phyloP scores from a whole-genome alignment of 2,329 filamentous ascomycete genomes.

The Ophiostoma triangulosporum region DNA sequence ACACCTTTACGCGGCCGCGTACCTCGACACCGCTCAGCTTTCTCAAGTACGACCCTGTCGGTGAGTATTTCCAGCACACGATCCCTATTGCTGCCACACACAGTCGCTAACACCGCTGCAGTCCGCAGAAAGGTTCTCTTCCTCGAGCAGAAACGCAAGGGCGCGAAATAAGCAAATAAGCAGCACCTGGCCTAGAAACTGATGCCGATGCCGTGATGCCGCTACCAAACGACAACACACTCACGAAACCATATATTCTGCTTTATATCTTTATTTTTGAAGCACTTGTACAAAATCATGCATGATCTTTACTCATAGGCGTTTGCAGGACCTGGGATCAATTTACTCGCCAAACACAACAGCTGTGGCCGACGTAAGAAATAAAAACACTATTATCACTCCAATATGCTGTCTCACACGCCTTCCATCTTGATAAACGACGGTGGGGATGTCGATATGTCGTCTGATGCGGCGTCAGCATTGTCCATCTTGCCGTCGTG shows the following conservation, averaged over 20 bases:
- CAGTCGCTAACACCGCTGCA: conserved; percentile 22
- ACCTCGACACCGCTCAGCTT: conserved; percentile 77
- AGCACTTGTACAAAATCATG: conserved; percentile 7
- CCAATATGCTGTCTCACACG: not conserved
- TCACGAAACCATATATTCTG: not conserved
- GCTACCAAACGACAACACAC: not conserved
- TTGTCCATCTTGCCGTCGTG: not conserved
- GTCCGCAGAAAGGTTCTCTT: conserved; percentile 94
- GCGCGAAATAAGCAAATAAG: conserved; percentile 5
- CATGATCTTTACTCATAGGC: conserved; percentile 6
- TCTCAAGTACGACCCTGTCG: conserved; percentile 97
- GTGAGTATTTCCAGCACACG: conserved; percentile 33
- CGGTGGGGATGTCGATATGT: not conserved
- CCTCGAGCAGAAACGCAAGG: conserved; percentile 73
- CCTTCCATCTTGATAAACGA: conserved; percentile 4
- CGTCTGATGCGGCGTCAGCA: not conserved
- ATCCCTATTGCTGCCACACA: not conserved
- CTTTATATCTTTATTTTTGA: not conserved
- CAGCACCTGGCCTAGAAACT: not conserved
- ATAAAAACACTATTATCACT: not conserved
- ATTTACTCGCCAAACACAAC: conserved; percentile 1
- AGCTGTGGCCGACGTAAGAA: not conserved
- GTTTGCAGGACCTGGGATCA: conserved; percentile 8
- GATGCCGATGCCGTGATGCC: not conserved
- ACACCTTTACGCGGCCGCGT: conserved; percentile 74